Evolutionary conservation across 2,329 filamentous ascomycete genomes (phyloP).

Genomic region (Penicillium sp.): DNA sequence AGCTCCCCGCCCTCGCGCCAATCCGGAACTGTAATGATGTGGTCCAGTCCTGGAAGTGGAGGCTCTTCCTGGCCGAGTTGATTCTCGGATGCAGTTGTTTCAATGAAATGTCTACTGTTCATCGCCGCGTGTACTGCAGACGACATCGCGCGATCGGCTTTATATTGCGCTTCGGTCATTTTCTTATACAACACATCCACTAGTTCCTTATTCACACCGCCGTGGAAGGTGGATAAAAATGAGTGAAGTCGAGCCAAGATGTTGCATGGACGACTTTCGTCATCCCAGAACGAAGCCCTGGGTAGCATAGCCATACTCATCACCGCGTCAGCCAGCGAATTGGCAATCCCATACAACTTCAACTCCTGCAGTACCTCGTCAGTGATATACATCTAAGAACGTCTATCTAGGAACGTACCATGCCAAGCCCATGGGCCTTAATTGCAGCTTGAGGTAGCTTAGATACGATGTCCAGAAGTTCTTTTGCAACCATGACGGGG

Average conservation of each 20-base stretch:
- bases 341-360: not conserved
- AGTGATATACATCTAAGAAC: not conserved
- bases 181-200: not conserved
- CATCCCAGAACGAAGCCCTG: not conserved
- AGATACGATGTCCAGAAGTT: not conserved
- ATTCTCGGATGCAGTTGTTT: not conserved
- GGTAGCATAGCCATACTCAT: not conserved
- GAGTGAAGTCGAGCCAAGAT: not conserved
- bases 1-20: not conserved
- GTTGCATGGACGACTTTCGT: not conserved
- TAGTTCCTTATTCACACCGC: not conserved
- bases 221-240: not conserved
- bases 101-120: not conserved
- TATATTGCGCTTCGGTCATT: not conserved
- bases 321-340: not conserved
- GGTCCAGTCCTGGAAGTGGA: not conserved
- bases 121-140: not conserved
- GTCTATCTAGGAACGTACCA: not conserved
- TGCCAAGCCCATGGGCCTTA: not conserved
- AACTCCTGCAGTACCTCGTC: not conserved
- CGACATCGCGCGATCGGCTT: not conserved
- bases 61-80: not conserved
- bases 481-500: not conserved
- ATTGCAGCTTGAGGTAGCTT: not conserved
- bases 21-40: not conserved